phyloP scores from a whole-genome alignment of 2,329 filamentous ascomycete genomes.

The Fusarium hostae region DNA sequence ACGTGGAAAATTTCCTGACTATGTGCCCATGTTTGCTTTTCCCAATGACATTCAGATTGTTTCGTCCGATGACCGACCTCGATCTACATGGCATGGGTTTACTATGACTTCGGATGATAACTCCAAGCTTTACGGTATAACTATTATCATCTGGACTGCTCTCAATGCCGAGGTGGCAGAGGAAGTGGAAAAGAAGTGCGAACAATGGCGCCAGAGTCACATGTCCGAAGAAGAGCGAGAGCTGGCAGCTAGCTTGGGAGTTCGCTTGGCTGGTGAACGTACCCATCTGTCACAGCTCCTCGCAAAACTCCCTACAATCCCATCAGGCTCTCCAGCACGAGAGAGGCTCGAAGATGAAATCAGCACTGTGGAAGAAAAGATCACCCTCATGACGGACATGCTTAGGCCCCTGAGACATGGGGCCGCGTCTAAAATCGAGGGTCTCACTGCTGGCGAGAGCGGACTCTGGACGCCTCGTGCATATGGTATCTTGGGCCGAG shows the following conservation, averaged over 20 bases:
- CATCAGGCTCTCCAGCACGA: conserved; percentile 82
- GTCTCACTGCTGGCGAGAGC: conserved; percentile 92
- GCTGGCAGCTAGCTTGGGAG: conserved; percentile 88
- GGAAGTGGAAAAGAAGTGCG: conserved; percentile 83
- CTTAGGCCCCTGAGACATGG: conserved; percentile 91
- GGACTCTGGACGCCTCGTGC: conserved; percentile 95
- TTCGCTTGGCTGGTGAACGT: conserved; percentile 85
- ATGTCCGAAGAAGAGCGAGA: conserved; percentile 94
- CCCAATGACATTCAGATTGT: conserved; percentile 98
- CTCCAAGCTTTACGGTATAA: conserved; percentile 90
- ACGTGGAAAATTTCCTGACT: conserved; percentile 91
- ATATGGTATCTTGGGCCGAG: conserved; percentile 90
- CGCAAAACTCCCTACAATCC: conserved; percentile 80
- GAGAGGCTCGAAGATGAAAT: conserved; percentile 94
- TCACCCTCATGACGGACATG: conserved; percentile 95
- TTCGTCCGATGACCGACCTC: conserved; percentile 90
- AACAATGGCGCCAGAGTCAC: conserved; percentile 84
- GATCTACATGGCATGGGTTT: conserved; percentile 99
- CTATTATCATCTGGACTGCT: conserved; percentile 92
- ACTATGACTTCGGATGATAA: conserved; percentile 96
- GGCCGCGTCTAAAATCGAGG: conserved; percentile 96
- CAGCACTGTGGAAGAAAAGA: conserved; percentile 96
- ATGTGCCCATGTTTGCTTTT: conserved; percentile 99
- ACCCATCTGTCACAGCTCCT: conserved; percentile 90
- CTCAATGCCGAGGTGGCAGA: conserved; percentile 84